These are phyloP conservation scores for Tremella fuciformis DNA, from an alignment of 768 basidiomycete genomes.

Conservation along the genomic window DNA sequence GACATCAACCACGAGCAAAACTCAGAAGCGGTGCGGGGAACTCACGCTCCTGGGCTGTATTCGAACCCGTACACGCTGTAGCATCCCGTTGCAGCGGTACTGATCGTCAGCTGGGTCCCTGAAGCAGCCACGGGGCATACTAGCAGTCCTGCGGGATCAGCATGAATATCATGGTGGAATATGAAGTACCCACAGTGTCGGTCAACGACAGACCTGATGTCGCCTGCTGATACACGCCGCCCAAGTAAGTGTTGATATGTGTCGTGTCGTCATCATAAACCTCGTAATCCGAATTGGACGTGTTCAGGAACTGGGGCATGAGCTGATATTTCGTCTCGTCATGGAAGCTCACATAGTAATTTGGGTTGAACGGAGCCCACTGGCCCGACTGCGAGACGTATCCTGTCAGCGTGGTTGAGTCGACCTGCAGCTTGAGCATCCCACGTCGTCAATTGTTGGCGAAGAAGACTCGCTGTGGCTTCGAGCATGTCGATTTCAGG, in stretches of 20 bases:
- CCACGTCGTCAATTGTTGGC: slow-evolving; percentile 5
- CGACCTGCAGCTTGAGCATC: slow-evolving; percentile 16
- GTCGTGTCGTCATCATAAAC: slow-evolving; percentile 55
- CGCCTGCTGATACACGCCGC: slow-evolving; percentile 79
- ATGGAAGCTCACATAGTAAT: slow-evolving; percentile 56
- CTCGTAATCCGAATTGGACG: slow-evolving; percentile 60
- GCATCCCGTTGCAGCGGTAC: slow-evolving; percentile 55
- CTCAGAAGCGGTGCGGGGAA: background rate
- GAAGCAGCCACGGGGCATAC: slow-evolving; percentile 27
- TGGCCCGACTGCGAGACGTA: slow-evolving; percentile 82
- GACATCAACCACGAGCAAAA: background rate
- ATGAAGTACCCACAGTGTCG: slow-evolving; percentile 56
- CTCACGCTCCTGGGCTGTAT: slow-evolving; percentile 68
- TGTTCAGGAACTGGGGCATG: slow-evolving; percentile 52
- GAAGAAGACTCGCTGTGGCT: slow-evolving; percentile 58
- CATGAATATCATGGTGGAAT: background rate
- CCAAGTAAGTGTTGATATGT: slow-evolving; percentile 51
- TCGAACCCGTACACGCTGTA: slow-evolving; percentile 76
- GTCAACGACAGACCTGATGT: slow-evolving; percentile 68
- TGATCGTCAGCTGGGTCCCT: slow-evolving; percentile 8
- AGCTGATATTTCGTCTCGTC: background rate
- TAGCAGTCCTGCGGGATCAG: slow-evolving; percentile 59
- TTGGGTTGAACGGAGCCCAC: slow-evolving; percentile 66
- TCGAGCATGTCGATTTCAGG: slow-evolving; percentile 92
- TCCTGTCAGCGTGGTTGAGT: slow-evolving; percentile 50